phyloP scores from a whole-genome alignment of 2,329 filamentous ascomycete species.

The Fusarium graminum region DNA sequence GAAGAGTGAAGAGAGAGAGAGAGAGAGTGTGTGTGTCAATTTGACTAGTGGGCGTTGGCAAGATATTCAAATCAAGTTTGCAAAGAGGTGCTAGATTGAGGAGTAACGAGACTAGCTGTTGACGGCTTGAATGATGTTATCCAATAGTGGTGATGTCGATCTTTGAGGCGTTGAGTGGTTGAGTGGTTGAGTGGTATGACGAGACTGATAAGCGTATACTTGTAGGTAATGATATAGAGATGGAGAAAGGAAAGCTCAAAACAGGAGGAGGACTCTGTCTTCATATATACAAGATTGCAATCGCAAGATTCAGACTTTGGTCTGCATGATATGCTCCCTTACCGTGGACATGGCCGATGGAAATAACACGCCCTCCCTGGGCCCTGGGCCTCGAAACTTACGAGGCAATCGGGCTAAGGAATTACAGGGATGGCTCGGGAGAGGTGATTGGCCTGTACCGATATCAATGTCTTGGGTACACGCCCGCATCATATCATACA shows the following conservation, averaged over 20 bases:
- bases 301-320: conserved; percentile 7
- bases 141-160: conserved; percentile 36
- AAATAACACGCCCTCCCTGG: conserved; percentile 30
- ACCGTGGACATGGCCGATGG: conserved; percentile 21
- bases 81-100: conserved; percentile 22
- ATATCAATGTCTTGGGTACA: conserved; percentile 6
- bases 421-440: conserved; percentile 27
- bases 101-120: conserved; percentile 17
- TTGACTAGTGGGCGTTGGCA: conserved; percentile 11
- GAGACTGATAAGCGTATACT: conserved; percentile 22
- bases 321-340: conserved; percentile 8
- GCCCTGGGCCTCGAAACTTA: conserved; percentile 25
- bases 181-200: conserved; percentile 11
- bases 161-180: conserved; percentile 17
- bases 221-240: conserved; percentile 21
- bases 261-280: conserved; percentile 7
- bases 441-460: conserved; percentile 3
- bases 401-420: conserved; percentile 21
- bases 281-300: conserved; percentile 40
- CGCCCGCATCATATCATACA: conserved; percentile 22
- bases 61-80: neutral
- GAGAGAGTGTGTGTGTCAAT: neutral
- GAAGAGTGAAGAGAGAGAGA: neutral
- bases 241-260: conserved; percentile 11
- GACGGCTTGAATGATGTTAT: conserved; percentile 22